A percentile compares a stretch with the other conserved stretches of the same genome.
Conservation (phyloP, 805 yeast genomes). For the Ogataea methylovora region DNA sequence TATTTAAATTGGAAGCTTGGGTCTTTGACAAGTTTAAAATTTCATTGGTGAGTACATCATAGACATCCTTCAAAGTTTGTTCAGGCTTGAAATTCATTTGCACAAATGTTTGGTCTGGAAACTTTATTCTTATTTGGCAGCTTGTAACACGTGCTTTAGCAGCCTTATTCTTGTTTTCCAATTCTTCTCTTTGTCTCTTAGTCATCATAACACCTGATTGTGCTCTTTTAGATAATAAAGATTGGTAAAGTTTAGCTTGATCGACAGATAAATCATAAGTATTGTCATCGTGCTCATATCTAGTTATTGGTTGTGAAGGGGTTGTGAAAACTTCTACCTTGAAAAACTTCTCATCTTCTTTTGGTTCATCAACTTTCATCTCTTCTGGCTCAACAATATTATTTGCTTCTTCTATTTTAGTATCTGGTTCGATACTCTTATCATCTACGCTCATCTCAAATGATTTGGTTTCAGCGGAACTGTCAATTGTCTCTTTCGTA, state of each 20-base stretch:
- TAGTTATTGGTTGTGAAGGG: constrained; percentile 4
- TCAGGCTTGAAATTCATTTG: constrained; percentile 41
- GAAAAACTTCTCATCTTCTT: constrained; percentile 1
- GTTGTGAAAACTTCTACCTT: constrained; percentile 14
- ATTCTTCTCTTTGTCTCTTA: constrained; percentile 26
- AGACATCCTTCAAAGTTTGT: constrained; percentile 27
- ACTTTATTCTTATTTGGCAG: constrained; percentile 41
- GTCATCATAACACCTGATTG: constrained; percentile 27
- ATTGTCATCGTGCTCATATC: constrained; percentile 23
- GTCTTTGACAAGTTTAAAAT: constrained; percentile 24
- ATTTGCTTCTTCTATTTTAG: too few relatives aligned
- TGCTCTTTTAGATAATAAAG: constrained; percentile 36
- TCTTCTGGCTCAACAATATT: too few relatives aligned
- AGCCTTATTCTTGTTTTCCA: constrained; percentile 17
- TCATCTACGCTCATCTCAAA: too few relatives aligned
- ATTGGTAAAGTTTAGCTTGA: constrained; percentile 48
- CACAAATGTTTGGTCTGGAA: constrained; percentile 49
- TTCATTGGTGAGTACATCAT: constrained; percentile 11
- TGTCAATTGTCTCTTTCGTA: too few relatives aligned
- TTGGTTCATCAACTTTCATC: constrained; percentile 1
- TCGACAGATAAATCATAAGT: constrained; percentile 39
- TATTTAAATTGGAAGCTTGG: constrained; percentile 20
- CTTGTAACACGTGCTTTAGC: constrained; percentile 13
- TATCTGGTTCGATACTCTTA: too few relatives aligned
- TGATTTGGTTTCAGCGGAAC: too few relatives aligned